Conservation (phyloP, 23 red algal species). For the Gracilaria vermiculophylla region DNA sequence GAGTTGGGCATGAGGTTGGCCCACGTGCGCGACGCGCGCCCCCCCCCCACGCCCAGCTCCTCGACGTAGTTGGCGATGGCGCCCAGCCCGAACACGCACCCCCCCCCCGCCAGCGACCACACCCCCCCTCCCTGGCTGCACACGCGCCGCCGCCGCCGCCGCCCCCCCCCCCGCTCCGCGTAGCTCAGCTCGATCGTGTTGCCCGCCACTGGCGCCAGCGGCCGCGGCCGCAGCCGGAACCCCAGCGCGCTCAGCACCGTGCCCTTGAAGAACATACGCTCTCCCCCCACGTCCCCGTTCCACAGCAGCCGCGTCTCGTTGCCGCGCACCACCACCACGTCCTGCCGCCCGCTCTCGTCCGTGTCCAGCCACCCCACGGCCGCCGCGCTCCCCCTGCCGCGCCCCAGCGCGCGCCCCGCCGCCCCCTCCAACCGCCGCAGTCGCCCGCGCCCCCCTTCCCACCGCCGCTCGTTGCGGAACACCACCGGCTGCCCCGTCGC, state of each 20-base stretch:
- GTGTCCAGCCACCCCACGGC: conserved; percentile 81
- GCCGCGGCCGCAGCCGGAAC: conserved; percentile 31
- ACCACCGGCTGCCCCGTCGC: conserved; percentile 13
- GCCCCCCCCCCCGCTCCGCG: conserved; percentile 34
- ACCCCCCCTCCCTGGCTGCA: conserved; percentile 86
- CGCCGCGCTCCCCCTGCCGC: conserved; percentile 42
- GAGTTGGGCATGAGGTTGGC: conserved; percentile 95
- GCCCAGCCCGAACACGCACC: conserved; percentile 86
- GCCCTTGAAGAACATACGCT: conserved; percentile 76
- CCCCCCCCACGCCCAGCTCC: conserved; percentile 81
- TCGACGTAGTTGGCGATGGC: conserved; percentile 95
- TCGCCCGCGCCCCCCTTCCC: too few relatives aligned
- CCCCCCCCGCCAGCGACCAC: conserved; percentile 57
- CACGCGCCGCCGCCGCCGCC: conserved; percentile 18
- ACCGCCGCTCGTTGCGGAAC: conserved; percentile 49
- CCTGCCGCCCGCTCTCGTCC: conserved; percentile 87
- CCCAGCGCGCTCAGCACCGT: conserved; percentile 63
- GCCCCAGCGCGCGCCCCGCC: background rate
- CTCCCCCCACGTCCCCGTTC: conserved; percentile 40
- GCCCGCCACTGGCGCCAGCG: conserved; percentile 75
- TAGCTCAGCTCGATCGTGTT: conserved; percentile 84
- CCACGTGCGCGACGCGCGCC: conserved; percentile 64
- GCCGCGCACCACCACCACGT: conserved; percentile 71
- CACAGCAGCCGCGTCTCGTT: conserved; percentile 76
- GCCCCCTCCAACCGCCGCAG: conserved; percentile 15